Conservation (phyloP, 371 early-diverging fungal species). For the Sanchytrium tribonematis region DNA sequence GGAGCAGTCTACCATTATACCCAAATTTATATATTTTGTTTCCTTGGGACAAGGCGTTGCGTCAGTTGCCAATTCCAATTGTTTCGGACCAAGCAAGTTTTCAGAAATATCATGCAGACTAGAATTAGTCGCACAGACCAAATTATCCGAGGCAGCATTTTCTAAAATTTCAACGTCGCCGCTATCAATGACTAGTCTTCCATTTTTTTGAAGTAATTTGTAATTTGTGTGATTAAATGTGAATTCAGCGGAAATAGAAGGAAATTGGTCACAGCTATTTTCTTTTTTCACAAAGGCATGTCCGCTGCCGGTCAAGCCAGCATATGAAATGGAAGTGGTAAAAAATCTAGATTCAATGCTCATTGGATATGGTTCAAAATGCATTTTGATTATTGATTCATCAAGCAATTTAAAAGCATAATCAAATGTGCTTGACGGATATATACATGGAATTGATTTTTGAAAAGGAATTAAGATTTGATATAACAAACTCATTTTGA, state of each 20-base stretch:
- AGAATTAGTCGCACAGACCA: not conserved
- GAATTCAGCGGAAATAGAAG: not conserved
- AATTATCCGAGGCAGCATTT: not conserved
- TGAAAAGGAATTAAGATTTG: slow-evolving; percentile 1
- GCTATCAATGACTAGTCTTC: not conserved
- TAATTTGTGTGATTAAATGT: not conserved
- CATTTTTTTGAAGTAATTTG: not conserved
- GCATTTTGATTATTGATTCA: not conserved
- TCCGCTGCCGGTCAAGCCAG: not conserved
- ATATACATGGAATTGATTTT: not conserved
- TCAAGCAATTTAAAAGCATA: not conserved
- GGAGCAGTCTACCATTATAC: not conserved
- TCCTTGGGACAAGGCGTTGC: not conserved
- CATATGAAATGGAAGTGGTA: not conserved
- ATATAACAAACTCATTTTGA: too few relatives aligned
- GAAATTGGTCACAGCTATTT: not conserved
- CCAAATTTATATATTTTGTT: not conserved
- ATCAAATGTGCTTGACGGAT: not conserved
- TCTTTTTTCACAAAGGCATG: not conserved
- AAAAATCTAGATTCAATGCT: not conserved
- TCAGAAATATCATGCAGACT: not conserved
- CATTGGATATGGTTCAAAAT: not conserved
- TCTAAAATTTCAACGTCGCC: not conserved
- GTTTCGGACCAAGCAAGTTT: not conserved
- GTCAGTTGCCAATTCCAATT: not conserved